These are phyloP conservation scores for Tilletia setariae DNA, from an alignment of 1,284 basidiomycete genomes.

Conservation along the genomic window DNA sequence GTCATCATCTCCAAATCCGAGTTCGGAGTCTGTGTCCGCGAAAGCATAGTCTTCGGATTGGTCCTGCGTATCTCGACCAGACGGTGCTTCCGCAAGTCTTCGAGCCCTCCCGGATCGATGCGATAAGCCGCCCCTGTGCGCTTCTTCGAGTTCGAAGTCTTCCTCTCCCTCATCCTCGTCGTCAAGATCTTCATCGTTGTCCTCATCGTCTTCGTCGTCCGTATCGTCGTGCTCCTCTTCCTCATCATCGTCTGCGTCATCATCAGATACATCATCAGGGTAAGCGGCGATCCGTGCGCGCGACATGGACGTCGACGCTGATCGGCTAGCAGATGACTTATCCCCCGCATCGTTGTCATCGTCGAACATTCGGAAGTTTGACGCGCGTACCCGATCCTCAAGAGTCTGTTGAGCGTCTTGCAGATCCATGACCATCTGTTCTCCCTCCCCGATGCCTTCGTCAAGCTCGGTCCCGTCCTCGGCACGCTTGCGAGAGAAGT, in stretches of 20 bases:
- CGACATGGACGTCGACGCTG: constrained; percentile 23
- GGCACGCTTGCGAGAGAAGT: constrained; percentile 66
- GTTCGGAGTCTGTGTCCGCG: constrained; percentile 53
- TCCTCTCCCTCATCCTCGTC: constrained; percentile 23
- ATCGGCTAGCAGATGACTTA: constrained; percentile 29
- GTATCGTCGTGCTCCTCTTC: constrained; percentile 38
- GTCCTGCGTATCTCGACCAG: constrained; percentile 1
- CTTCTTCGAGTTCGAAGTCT: constrained; percentile 21
- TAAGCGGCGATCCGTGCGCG: constrained; percentile 50
- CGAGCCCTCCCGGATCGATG: constrained; percentile 22
- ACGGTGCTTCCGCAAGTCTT: constrained; percentile 25
- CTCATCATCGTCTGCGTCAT: constrained; percentile 50
- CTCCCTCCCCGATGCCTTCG: constrained; percentile 70
- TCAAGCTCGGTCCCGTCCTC: constrained; percentile 60
- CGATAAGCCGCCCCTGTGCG: background rate
- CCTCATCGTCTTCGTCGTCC: constrained; percentile 35
- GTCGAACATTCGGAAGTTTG: constrained; percentile 77
- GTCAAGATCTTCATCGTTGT: constrained; percentile 37
- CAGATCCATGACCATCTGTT: constrained; percentile 93
- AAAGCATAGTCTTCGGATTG: constrained; percentile 41
- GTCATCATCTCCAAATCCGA: constrained; percentile 46
- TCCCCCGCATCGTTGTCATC: constrained; percentile 62
- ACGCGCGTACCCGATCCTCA: constrained; percentile 74
- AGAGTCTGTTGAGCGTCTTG: constrained; percentile 82
- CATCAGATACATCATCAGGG: constrained; percentile 38